These are phyloP conservation scores for Cyclotella kingstonii DNA, from an alignment of 108 stramenopile genomes.

Conservation along the genomic window DNA sequence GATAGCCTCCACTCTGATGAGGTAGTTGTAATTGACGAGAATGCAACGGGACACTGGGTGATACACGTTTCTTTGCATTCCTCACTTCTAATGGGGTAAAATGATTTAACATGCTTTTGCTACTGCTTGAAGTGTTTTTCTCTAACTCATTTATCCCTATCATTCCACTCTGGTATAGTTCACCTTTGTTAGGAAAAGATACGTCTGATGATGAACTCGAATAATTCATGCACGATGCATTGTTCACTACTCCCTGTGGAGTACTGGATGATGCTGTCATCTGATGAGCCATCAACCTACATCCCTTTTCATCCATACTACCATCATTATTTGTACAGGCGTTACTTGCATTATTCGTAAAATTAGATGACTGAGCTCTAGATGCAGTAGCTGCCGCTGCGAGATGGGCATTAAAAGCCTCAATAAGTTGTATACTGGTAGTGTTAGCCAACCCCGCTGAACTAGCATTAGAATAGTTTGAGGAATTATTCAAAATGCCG, in stretches of 20 bases:
- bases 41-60: conserved; percentile 36
- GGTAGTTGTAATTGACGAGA: conserved; percentile 30
- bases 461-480: neutral
- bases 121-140: neutral
- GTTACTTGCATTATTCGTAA: neutral
- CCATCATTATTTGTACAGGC: neutral
- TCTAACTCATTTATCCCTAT: neutral
- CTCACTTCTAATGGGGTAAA: conserved; percentile 29
- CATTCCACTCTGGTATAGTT: too few relatives aligned
- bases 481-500: neutral
- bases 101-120: neutral
- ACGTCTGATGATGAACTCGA: too few relatives aligned
- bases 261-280: neutral
- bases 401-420: conserved; percentile 37
- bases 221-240: neutral
- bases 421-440: conserved; percentile 14
- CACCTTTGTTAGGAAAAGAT: too few relatives aligned
- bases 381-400: conserved; percentile 13
- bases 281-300: neutral
- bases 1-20: conserved; percentile 9
- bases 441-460: conserved; percentile 6
- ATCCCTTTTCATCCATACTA: neutral
- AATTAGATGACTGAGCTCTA: conserved; percentile 4
- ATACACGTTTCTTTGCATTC: conserved; percentile 34
- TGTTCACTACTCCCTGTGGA: conserved; percentile 1